Conservation (phyloP, 257 asterid genomes). For the Solanum virginianum region DNA sequence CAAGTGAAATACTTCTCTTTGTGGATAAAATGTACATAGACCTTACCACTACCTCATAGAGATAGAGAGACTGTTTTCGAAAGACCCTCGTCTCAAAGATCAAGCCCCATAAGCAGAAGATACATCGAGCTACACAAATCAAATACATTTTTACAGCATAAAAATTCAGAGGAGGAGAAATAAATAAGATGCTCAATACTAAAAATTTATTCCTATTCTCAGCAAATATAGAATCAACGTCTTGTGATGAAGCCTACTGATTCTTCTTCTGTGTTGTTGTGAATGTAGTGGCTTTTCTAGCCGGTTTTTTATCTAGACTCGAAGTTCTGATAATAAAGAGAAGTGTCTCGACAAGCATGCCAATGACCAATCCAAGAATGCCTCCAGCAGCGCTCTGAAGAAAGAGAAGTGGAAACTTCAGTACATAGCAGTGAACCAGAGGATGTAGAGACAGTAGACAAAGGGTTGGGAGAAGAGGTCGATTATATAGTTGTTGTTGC, state of each 20-base stretch:
- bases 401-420: neutral
- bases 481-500: neutral
- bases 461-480: neutral
- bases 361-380: slow-evolving; percentile 78
- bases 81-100: no score
- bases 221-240: neutral
- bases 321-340: slow-evolving; percentile 59
- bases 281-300: slow-evolving; percentile 14
- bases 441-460: neutral
- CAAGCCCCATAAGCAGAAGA: no score
- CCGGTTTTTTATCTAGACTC: slow-evolving; percentile 18
- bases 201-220: neutral
- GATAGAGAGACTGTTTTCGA: no score
- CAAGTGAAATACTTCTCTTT: neutral
- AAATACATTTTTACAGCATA: neutral
- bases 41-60: no score
- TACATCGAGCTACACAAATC: neutral
- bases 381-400: slow-evolving; percentile 93
- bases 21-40: neutral
- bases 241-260: slow-evolving; percentile 6
- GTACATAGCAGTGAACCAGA: neutral
- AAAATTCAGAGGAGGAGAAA: neutral
- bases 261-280: slow-evolving; percentile 10
- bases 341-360: slow-evolving; percentile 86
- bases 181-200: neutral